These are phyloP conservation scores for Kwoniella sp. DNA, from an alignment of 768 basidiomycete species.

Conservation along the genomic window DNA sequence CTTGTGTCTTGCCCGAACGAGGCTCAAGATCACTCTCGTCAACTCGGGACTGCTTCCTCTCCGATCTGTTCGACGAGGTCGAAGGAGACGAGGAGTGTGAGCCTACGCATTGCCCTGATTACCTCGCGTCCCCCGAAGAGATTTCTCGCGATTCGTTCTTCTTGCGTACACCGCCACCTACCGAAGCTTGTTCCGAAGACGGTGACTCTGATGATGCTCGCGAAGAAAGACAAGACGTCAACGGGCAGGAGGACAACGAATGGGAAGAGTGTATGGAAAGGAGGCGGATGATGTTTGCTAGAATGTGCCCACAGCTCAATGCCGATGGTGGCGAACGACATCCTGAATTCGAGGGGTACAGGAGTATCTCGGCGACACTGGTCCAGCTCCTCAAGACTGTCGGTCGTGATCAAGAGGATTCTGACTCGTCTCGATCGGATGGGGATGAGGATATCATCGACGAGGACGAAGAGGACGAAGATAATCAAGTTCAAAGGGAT, in stretches of 20 bases:
- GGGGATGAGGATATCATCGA: constrained; percentile 3
- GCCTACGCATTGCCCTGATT: neutral
- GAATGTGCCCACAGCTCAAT: constrained; percentile 26
- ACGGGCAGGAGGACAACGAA: constrained; percentile 30
- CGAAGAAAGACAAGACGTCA: constrained; percentile 2
- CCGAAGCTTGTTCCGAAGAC: constrained; percentile 19
- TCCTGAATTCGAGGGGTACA: constrained; percentile 47
- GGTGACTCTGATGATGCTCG: constrained; percentile 11
- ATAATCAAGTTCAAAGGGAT: neutral
- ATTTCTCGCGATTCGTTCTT: constrained; percentile 11
- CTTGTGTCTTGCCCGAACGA: constrained; percentile 74
- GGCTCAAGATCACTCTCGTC: constrained; percentile 58
- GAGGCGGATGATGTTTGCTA: constrained; percentile 50
- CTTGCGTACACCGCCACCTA: constrained; percentile 20
- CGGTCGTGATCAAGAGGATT: neutral
- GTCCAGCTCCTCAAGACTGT: constrained; percentile 10
- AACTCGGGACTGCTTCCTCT: constrained; percentile 17
- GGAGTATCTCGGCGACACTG: constrained; percentile 42
- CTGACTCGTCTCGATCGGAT: neutral
- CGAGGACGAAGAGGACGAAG: constrained; percentile 8
- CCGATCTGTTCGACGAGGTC: constrained; percentile 9
- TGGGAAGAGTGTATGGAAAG: constrained; percentile 54
- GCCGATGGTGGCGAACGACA: constrained; percentile 16
- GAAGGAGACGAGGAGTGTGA: constrained; percentile 12
- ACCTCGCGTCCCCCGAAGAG: neutral